Evolutionary conservation across 768 basidiomycete genomes (phyloP), one percentile per base, ranked within the genome.

Genomic region (Rhizopogon salebrosus): DNA sequence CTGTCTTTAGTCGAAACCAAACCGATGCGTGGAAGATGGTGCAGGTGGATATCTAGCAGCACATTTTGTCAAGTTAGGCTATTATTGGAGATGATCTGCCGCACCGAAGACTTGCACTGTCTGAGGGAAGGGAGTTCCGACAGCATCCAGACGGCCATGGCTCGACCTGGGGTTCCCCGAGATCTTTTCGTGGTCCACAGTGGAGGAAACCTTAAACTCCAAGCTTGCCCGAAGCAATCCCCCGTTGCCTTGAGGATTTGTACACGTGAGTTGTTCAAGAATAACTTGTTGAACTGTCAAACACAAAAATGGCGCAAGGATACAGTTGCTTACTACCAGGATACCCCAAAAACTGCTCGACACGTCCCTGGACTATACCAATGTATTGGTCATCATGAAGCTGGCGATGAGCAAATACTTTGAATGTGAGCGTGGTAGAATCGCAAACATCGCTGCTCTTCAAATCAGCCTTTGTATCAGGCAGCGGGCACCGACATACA

Each of bases 361-460:
- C 5, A 34, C 45, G 16, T 4, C 45, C 31, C 20, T n/a, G 31
- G 9, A 46, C 46, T 23, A 26, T 49, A 48, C 51, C 51, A 11
- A 52, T 34, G 23, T 52, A 34, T 13, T 24, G n/a, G 18, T 52
- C 31, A 22, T 36, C 6, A 27, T 52, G 51, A 11, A 49, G 20
- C 20, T 52, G n/a, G n/a, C 51, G 51, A 29, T 18, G 46, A 5
- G 45, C 51, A 35, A 34, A 52, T 26, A 52, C 46, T 24, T 36
- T n/a, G 9, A 52, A 34, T 20, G 51, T 49, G 23, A 52, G 14
- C 6, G 20, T 36, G 3, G 43, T 20, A 35, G 51, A 35, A 22
- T 52, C n/a, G 31, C 20, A 22, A 34, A 46, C 45, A 34, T 46
- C 24, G 34, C 46, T 48, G 23, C n/a, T 49, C 10, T 20, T 22